phyloP scores from a whole-genome alignment of 2,329 filamentous ascomycete genomes.

The Helotiales sp. region DNA sequence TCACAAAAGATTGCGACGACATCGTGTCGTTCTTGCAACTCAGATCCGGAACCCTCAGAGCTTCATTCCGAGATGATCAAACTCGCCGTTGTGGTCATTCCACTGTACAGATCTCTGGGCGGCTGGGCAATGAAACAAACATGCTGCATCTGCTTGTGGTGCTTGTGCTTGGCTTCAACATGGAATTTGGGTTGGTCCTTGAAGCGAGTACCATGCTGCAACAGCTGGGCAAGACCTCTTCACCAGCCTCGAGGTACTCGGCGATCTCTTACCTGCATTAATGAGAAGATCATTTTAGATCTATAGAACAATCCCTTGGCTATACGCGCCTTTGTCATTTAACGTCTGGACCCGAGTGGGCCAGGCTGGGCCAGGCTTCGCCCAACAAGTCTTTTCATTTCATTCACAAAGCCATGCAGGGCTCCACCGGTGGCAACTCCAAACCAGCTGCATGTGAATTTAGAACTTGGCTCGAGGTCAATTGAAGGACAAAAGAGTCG shows the following conservation, averaged over 20 bases:
- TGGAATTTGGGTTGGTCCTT: neutral
- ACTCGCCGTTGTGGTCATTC: neutral
- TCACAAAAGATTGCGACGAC: neutral
- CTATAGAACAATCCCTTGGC: neutral
- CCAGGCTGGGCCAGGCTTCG: neutral
- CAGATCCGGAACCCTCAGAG: neutral
- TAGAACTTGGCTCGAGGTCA: neutral
- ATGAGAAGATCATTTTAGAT: neutral
- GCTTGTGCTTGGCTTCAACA: neutral
- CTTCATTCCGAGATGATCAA: constrained; percentile 7
- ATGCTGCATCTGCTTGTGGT: constrained; percentile 1
- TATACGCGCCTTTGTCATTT: too few species aligned
- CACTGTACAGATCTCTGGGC: constrained; percentile 10
- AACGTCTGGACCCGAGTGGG: neutral
- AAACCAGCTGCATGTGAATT: constrained; percentile 3
- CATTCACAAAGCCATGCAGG: neutral
- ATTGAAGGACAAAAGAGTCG: neutral
- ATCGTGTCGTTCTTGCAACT: neutral
- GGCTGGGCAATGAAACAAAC: constrained; percentile 10
- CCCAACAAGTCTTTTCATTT: neutral
- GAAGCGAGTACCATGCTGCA: constrained; percentile 3
- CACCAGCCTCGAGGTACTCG: neutral
- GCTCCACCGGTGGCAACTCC: neutral
- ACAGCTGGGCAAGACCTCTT: constrained; percentile 4
- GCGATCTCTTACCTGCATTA: constrained; percentile 10